phyloP scores from a whole-genome alignment of 805 yeast species.

The Komagataella populi region DNA sequence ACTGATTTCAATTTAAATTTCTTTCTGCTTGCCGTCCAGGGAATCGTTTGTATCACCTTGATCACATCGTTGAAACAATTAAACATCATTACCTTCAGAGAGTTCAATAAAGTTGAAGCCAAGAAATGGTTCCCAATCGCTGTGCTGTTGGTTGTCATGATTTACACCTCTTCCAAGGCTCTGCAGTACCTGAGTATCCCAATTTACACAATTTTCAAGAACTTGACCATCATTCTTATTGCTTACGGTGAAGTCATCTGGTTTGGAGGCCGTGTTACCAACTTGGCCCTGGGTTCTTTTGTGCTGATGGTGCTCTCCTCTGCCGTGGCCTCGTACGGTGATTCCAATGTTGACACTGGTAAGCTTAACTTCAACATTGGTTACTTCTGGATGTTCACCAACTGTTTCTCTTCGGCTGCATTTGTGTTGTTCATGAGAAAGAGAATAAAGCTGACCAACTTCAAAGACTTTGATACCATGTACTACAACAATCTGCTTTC shows the following conservation, averaged over 20 bases:
- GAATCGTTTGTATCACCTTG: conserved; percentile 66
- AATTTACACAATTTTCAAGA: conserved; percentile 95
- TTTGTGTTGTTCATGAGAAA: conserved; percentile 93
- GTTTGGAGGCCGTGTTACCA: conserved; percentile 87
- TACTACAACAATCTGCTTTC: conserved; percentile 92
- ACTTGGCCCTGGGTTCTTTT: conserved; percentile 85
- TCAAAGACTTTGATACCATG: conserved; percentile 96
- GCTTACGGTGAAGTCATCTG: conserved; percentile 97
- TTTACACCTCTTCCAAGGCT: conserved; percentile 93
- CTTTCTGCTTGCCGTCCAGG: conserved; percentile 79
- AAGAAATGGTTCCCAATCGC: conserved; percentile 95
- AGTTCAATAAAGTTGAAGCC: conserved; percentile 76
- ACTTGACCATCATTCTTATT: conserved; percentile 88
- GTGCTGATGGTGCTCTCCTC: conserved; percentile 88
- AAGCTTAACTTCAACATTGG: conserved; percentile 46
- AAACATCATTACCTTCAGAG: conserved; percentile 77
- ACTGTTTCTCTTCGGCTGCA: conserved; percentile 89
- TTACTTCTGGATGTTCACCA: conserved; percentile 92
- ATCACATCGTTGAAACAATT: conserved; percentile 60
- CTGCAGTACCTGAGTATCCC: conserved; percentile 85
- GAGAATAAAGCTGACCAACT: conserved; percentile 93
- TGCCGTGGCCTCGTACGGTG: conserved; percentile 89
- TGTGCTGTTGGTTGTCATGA: conserved; percentile 78
- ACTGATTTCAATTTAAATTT: conserved; percentile 68
- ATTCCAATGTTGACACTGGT: conserved; percentile 24